phyloP scores from a whole-genome alignment of 139 green algal species.

The Tetradesmus obliquus region DNA sequence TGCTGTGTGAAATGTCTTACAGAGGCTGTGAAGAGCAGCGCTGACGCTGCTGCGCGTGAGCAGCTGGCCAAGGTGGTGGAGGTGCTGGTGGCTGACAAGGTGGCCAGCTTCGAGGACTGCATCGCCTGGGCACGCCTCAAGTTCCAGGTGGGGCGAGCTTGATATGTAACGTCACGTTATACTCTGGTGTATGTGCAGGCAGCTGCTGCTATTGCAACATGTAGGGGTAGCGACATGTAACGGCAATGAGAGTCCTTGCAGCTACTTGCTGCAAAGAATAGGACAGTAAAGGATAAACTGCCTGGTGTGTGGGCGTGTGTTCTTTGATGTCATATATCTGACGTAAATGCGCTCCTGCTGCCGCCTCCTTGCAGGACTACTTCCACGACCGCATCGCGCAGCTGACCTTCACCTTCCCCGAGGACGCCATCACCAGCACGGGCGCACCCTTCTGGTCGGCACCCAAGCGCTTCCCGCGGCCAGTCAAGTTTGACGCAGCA shows the following conservation, averaged over 20 bases:
- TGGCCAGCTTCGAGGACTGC: constrained; percentile 87
- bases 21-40: constrained; percentile 51
- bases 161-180: too few relatives aligned
- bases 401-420: constrained; percentile 96
- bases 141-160: constrained; percentile 71
- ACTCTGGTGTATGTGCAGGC: background rate
- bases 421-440: constrained; percentile 93
- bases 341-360: background rate
- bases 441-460: constrained; percentile 96
- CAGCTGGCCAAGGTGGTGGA: constrained; percentile 91
- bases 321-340: background rate
- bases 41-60: constrained; percentile 84
- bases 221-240: too few relatives aligned
- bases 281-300: background rate
- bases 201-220: background rate
- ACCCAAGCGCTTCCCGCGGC: constrained; percentile 96
- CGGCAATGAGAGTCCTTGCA: too few relatives aligned
- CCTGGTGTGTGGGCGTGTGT: background rate
- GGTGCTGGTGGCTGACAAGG: constrained; percentile 72
- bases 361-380: constrained; percentile 48
- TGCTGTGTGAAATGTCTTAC: background rate
- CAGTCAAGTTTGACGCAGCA: constrained; percentile 80
- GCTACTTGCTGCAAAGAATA: too few relatives aligned
- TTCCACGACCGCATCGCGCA: constrained; percentile 95
- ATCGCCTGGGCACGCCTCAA: constrained; percentile 85